Conservation (phyloP, 495 filamentous ascomycete genomes). For the Jackrogersella multiformis region DNA sequence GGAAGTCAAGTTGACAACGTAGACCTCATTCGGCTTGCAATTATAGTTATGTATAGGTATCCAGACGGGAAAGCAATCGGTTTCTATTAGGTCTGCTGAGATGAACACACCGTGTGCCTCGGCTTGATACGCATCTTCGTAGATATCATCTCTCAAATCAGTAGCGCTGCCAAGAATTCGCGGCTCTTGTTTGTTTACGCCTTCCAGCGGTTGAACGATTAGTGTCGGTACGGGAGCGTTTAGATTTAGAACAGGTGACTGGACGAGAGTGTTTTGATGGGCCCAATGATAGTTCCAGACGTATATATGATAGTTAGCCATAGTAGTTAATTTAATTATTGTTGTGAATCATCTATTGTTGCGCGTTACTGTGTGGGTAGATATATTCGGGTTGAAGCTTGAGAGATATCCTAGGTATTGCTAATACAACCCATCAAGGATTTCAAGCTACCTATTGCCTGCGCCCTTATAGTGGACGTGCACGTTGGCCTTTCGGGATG, state of each 20-base stretch:
- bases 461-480: neutral
- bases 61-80: constrained; percentile 32
- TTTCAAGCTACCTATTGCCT: neutral
- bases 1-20: constrained; percentile 45
- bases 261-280: constrained; percentile 31
- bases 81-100: constrained; percentile 8
- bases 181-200: constrained; percentile 31
- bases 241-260: constrained; percentile 26
- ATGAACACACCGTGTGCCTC: constrained; percentile 47
- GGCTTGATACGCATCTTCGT: constrained; percentile 10
- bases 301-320: constrained; percentile 26
- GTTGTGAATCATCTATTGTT: constrained; percentile 5
- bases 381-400: neutral
- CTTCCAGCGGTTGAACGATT: constrained; percentile 30
- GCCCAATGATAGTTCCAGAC: constrained; percentile 37
- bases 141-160: constrained; percentile 29
- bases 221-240: neutral
- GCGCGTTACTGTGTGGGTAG: neutral
- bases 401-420: neutral
- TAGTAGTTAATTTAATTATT: neutral
- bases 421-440: neutral
- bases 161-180: constrained; percentile 9
- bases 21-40: constrained; percentile 14
- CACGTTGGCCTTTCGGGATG: neutral
- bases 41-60: constrained; percentile 19